Evolutionary conservation across 2,329 filamentous ascomycete genomes (phyloP).

Genomic region (Phaeosphaeria sp.): DNA sequence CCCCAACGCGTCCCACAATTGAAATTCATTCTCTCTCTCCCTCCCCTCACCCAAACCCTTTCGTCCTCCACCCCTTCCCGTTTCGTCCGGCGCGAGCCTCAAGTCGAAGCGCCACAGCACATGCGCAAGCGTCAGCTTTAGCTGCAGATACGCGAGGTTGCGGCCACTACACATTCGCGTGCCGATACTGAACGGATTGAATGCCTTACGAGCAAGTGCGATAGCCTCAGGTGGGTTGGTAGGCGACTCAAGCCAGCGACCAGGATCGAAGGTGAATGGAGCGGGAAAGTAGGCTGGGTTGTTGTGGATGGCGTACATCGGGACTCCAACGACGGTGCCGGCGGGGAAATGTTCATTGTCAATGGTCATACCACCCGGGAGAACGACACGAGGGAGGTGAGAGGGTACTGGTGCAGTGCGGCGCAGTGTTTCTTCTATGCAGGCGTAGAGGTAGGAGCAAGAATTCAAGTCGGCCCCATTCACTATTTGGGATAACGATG

Average conservation of each 20-base stretch:
- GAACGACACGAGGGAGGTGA: conserved; percentile 34
- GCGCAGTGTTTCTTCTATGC: conserved; percentile 44
- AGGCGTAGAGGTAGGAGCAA: conserved; percentile 38
- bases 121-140: conserved; percentile 66
- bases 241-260: conserved; percentile 27
- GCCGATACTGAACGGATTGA: conserved; percentile 74
- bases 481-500: conserved; percentile 25
- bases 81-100: conserved; percentile 24
- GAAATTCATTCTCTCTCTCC: conserved; percentile 60
- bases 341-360: conserved; percentile 26
- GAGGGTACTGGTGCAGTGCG: conserved; percentile 32
- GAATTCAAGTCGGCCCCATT: conserved; percentile 23
- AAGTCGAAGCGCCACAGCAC: conserved; percentile 67
- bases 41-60: conserved; percentile 24
- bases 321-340: conserved; percentile 31
- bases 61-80: conserved; percentile 19
- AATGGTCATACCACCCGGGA: conserved; percentile 31
- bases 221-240: conserved; percentile 8
- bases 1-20: conserved; percentile 74
- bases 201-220: conserved; percentile 54
- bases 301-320: conserved; percentile 32
- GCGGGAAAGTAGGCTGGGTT: conserved; percentile 18
- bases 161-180: conserved; percentile 69
- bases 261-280: conserved; percentile 26
- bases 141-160: conserved; percentile 68